Evolutionary conservation across 345 rosid genomes (phyloP).

Genomic region (Camelina hispida): DNA sequence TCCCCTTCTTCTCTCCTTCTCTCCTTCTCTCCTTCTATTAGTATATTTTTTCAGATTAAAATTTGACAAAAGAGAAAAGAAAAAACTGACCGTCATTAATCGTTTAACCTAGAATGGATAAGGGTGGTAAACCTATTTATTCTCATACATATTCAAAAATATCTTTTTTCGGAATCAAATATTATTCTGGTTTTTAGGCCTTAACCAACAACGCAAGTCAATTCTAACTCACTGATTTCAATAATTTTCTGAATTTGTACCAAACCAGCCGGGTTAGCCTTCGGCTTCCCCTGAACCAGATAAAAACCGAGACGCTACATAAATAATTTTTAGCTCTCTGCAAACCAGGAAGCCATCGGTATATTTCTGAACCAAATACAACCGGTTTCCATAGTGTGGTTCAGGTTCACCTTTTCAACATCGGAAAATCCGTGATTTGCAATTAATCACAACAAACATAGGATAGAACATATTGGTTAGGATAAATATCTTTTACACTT

Average conservation of each 20-base stretch:
- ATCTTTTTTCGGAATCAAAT: neutral
- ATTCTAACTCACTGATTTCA: too few relatives aligned
- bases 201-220: too few relatives aligned
- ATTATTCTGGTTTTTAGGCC: neutral
- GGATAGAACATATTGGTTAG: neutral
- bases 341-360: neutral
- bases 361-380: neutral
- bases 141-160: too few relatives aligned
- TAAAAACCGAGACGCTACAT: too few relatives aligned
- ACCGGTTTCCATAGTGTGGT: slow-evolving; percentile 2
- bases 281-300: too few relatives aligned
- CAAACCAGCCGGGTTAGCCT: too few relatives aligned
- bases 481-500: slow-evolving; percentile 38
- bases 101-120: slow-evolving; percentile 24
- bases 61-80: neutral
- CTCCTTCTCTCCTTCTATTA: neutral
- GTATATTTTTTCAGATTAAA: too few relatives aligned
- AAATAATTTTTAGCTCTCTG: too few relatives aligned
- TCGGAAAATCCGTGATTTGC: slow-evolving; percentile 34
- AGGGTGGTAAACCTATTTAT: neutral
- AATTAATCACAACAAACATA: slow-evolving; percentile 27
- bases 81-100: slow-evolving; percentile 4
- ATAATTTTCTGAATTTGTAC: too few relatives aligned
- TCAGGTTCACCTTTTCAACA: slow-evolving; percentile 30
- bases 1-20: slow-evolving; percentile 11